Conservation (phyloP, 2,329 filamentous ascomycete genomes). For the Aspergillus hortae region DNA sequence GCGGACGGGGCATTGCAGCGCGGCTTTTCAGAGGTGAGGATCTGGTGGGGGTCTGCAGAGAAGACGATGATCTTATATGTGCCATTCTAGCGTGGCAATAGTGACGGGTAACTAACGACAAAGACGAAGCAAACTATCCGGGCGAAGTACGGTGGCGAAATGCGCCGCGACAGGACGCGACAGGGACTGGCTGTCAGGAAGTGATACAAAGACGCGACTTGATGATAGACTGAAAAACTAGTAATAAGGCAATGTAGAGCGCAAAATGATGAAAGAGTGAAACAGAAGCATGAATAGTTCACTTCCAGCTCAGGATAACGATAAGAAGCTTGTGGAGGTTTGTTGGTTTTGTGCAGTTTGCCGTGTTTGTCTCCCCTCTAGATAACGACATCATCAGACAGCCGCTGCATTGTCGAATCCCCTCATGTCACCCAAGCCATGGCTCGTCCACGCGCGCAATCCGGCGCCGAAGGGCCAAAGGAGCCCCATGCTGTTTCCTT, state of each 20-base stretch:
- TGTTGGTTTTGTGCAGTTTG: constrained; percentile 26
- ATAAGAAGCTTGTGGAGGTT: constrained; percentile 18
- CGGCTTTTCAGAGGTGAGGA: neutral
- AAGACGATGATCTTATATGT: too few relatives aligned
- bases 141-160: too few relatives aligned
- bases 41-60: neutral
- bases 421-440: constrained; percentile 20
- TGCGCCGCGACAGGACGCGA: too few relatives aligned
- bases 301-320: neutral
- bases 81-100: too few relatives aligned
- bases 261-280: neutral
- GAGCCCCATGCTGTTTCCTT: constrained; percentile 76
- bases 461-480: constrained; percentile 50
- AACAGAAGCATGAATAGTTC: neutral
- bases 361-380: constrained; percentile 12
- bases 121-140: too few relatives aligned
- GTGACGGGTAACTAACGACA: too few relatives aligned
- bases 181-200: too few relatives aligned
- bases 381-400: constrained; percentile 10
- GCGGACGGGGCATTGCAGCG: neutral
- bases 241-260: neutral
- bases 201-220: too few relatives aligned
- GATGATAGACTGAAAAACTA: too few relatives aligned
- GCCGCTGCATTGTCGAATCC: neutral
- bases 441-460: constrained; percentile 42